Base-by-base conservation (phyloP, 306 rosid genomes). In the Aeschynomene evenia region DNA sequence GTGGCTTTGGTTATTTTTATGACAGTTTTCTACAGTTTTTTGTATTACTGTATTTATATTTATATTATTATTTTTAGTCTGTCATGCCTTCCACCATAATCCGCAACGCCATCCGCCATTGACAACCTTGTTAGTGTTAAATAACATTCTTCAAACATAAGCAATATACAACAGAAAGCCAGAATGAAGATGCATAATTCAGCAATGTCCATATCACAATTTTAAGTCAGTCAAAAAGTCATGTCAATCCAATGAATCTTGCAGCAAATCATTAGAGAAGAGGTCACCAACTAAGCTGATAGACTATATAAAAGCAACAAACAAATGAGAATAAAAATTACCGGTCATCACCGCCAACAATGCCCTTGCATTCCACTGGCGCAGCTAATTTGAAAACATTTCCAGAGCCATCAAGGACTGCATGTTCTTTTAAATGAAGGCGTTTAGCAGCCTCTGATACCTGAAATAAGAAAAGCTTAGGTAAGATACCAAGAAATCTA, bases 291-390 rank as follows among this genome's bases (percentile, higher is more conserved):
- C 61, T 19, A 67, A 43, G 16, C 22, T 22, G 5, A 12, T 29
- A 49, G 9, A 45, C 18, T 6, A 6, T 11, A 70, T 23, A 13
- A 42, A 46, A 59, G 23, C 15, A 75, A 57, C 10, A 71, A 49
- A 45, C 36, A 21, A 56, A 72, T 37, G 40, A 57, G 39, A 39
- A 49, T 33, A 6, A 57, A 53, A 68, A 63, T 43, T 80, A 91
- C 97, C 95, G 76, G 82, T 84, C 90, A 66, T 91, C 97, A 71
- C 97, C 84, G 46, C 97, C 97, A 58, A 88, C 87, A 66, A 91
- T 88, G 56, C 97, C 97, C 87, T 91, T 91, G 85, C 90, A 86
- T 79, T 91, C 97, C 73, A 91, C 97, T 0, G 97, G 92, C 19
- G 90, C 97, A 75, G 95, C 95, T 77, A 91, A 86, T 63, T 86